Evolutionary conservation across 2,329 filamentous ascomycete genomes (phyloP).

Genomic region (Calycina herbarum): DNA sequence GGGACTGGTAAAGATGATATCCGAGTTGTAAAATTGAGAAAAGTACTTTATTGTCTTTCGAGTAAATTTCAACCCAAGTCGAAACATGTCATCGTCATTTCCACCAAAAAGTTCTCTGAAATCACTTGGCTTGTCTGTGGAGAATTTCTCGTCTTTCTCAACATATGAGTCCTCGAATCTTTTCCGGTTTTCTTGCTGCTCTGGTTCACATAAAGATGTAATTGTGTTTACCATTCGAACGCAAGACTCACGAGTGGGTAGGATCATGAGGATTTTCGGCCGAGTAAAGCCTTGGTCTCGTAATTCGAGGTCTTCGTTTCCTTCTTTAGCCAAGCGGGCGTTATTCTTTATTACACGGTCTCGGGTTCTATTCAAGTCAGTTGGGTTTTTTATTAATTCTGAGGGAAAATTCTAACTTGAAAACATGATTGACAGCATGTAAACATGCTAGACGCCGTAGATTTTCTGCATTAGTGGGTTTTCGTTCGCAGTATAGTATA

Average conservation of each 20-base stretch:
- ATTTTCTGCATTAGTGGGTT: slow-evolving; percentile 63
- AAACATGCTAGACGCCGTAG: slow-evolving; percentile 74
- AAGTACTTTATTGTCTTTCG: slow-evolving; percentile 95
- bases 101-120: slow-evolving; percentile 88
- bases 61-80: slow-evolving; percentile 94
- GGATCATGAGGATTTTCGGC: slow-evolving; percentile 86
- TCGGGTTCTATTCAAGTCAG: slow-evolving; percentile 59
- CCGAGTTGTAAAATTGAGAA: slow-evolving; percentile 92
- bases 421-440: slow-evolving; percentile 87
- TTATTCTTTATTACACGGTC: slow-evolving; percentile 94
- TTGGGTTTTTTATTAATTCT: neutral
- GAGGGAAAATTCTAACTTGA: slow-evolving; percentile 60
- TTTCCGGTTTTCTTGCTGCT: slow-evolving; percentile 94
- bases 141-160: slow-evolving; percentile 66
- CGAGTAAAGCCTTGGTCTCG: slow-evolving; percentile 94
- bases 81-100: slow-evolving; percentile 97
- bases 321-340: slow-evolving; percentile 68
- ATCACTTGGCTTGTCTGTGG: slow-evolving; percentile 76
- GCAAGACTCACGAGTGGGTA: slow-evolving; percentile 86
- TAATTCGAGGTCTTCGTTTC: slow-evolving; percentile 67
- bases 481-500: slow-evolving; percentile 73
- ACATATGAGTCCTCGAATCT: slow-evolving; percentile 85
- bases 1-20: slow-evolving; percentile 89
- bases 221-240: slow-evolving; percentile 77
- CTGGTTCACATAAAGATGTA: slow-evolving; percentile 71